A percentile compares a stretch with the other conserved stretches of the same genome.
Conservation (phyloP, 108 stramenopile species). For the Skeletonema tropicum region DNA sequence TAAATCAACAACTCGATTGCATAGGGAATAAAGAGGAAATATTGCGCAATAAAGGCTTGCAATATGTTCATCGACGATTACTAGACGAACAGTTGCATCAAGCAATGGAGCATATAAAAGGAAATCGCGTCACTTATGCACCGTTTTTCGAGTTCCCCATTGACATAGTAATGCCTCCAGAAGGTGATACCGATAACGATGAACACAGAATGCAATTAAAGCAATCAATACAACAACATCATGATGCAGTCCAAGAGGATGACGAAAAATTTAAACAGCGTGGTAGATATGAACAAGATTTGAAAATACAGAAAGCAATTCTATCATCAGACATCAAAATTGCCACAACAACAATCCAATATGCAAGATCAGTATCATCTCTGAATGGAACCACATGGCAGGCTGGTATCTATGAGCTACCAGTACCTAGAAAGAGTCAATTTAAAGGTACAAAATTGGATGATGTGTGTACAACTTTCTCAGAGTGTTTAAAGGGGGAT, state of each 20-base stretch:
- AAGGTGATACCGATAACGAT: not conserved
- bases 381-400: constrained; percentile 7
- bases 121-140: constrained; percentile 10
- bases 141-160: constrained; percentile 19
- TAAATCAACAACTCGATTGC: not conserved
- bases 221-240: not conserved
- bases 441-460: constrained; percentile 37
- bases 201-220: not conserved
- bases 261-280: constrained; percentile 9
- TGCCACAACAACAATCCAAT: not conserved
- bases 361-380: not conserved
- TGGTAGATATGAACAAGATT: constrained; percentile 12
- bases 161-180: not conserved
- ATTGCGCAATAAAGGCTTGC: not conserved
- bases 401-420: not conserved
- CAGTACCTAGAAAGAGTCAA: not conserved
- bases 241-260: constrained; percentile 14
- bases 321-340: not conserved
- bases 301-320: not conserved
- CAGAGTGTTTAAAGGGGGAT: constrained; percentile 18
- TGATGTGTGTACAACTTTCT: constrained; percentile 36
- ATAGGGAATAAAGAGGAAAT: not conserved
- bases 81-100: constrained; percentile 2
- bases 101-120: not conserved
- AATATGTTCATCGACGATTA: not conserved